Base-by-base conservation (phyloP, 805 yeast species). In the Kodamaea kakaduensis region DNA sequence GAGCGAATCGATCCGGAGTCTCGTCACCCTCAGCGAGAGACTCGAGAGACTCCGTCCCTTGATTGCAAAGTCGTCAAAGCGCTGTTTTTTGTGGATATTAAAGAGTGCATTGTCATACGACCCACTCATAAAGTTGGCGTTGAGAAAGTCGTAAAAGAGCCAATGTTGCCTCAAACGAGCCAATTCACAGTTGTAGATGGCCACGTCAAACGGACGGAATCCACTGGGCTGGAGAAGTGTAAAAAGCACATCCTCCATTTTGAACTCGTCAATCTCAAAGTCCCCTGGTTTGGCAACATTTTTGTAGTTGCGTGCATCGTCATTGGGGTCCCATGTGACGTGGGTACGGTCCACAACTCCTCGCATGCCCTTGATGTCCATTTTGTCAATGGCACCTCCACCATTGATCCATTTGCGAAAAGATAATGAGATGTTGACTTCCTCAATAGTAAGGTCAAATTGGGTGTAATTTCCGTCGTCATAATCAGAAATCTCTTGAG, bases 381-480 rank as follows among this genome's bases (percentile, higher is more conserved):
- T 50, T 7, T 66, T 88, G 42, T 85, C 81, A 13, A 93, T 61
- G 12, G 93, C 81, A 0, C 99, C 98, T 35, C 73, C 73, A 0
- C 97, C 97, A 47, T 84, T 81, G 34, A 93, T 64, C 94, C 97
- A 93, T 50, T 87, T 86, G 34, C 75, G 68, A 46, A 93, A 77
- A 9, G 94, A 84, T 12, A 93, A 61, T 1, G 95, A 79, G 0
- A 93, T 75, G 35, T 81, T 80, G 9, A 89, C 81, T 46, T 83
- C 84, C 40, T 90, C 96, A 10, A 93, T 83, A 0, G 95, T 85
- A 25, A 93, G 57, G 57, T 93, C 98, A 56, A 82, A 93, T 56
- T 93, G 98, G 0, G 98, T 90, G 59, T 89, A 93, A 59, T 93
- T 93, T 1, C 97, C 97, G 54, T 88, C 95, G 48, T 84, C 96